Evolutionary conservation across 805 yeast species (phyloP).

Genomic region (Kregervanrija delftensis): DNA sequence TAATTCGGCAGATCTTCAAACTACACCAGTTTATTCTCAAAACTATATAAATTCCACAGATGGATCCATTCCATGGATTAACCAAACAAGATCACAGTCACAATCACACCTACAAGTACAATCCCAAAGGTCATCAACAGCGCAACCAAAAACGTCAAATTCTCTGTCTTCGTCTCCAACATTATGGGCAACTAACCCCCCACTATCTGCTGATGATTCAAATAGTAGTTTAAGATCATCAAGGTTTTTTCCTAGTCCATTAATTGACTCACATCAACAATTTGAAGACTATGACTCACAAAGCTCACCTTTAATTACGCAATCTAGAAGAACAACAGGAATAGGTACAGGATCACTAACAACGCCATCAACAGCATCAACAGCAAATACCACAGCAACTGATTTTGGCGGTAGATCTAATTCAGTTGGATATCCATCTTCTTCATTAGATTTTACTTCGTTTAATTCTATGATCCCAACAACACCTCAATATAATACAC

Average conservation of each 20-base stretch:
- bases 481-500: too few relatives aligned
- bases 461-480: constrained; percentile 1
- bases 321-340: background rate
- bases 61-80: too few relatives aligned
- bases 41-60: too few relatives aligned
- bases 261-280: background rate
- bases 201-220: constrained; percentile 18
- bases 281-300: background rate
- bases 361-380: constrained; percentile 12
- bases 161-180: constrained; percentile 16
- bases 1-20: too few relatives aligned
- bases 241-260: constrained; percentile 31
- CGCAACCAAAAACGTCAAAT: background rate
- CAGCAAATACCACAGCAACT: constrained; percentile 9
- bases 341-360: too few relatives aligned
- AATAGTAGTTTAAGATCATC: constrained; percentile 11
- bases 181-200: constrained; percentile 19
- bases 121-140: constrained; percentile 1
- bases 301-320: background rate
- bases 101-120: constrained; percentile 1
- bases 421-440: constrained; percentile 15
- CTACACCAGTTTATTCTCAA: too few relatives aligned
- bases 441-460: constrained; percentile 16
- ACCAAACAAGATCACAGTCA: background rate
- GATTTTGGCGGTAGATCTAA: constrained; percentile 13